Evolutionary conservation across 305 asterid genomes (phyloP).

Genomic region (Solanum hybrid): DNA sequence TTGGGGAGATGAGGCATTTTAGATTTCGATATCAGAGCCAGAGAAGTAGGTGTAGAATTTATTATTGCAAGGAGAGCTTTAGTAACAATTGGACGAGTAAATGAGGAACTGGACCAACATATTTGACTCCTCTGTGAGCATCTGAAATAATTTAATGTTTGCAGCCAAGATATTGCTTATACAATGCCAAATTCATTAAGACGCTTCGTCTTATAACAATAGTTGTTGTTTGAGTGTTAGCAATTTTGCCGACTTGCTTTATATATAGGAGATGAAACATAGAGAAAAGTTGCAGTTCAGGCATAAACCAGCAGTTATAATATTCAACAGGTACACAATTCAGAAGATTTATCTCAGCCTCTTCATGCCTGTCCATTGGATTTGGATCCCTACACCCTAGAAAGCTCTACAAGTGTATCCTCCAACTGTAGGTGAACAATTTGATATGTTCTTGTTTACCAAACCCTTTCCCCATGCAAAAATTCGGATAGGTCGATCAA

Average conservation of each 20-base stretch:
- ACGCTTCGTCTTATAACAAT: neutral
- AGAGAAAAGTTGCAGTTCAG: neutral
- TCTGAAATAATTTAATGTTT: neutral
- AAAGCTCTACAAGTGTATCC: constrained; percentile 6
- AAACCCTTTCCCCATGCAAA: constrained; percentile 4
- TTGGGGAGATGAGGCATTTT: neutral
- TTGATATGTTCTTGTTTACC: neutral
- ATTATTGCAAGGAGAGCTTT: neutral
- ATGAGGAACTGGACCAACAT: neutral
- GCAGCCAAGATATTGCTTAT: neutral
- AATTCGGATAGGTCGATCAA: neutral
- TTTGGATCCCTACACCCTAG: neutral
- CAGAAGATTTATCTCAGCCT: neutral
- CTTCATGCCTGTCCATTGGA: neutral
- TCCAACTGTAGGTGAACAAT: neutral
- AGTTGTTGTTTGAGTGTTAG: neutral
- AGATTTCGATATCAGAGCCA: neutral
- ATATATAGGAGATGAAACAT: neutral
- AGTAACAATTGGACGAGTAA: neutral
- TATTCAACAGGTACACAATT: neutral
- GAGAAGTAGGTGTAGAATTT: neutral
- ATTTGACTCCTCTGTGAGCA: neutral
- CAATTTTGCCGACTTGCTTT: neutral
- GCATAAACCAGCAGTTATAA: neutral
- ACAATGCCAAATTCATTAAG: neutral